Evolutionary conservation across 345 rosid genomes (phyloP).

Genomic region (Theobroma cacao): DNA sequence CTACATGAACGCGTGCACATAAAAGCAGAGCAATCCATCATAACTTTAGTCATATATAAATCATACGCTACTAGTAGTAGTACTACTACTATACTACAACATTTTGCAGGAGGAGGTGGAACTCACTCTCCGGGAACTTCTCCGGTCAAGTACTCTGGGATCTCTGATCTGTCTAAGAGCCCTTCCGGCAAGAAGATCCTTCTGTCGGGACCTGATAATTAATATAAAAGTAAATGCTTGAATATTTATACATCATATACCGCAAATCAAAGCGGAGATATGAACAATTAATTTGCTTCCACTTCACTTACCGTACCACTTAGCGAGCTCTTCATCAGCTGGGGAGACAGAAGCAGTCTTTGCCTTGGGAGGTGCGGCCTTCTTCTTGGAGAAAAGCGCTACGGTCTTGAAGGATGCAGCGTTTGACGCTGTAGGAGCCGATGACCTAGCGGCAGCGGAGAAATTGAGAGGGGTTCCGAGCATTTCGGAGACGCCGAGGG

Average conservation of each 20-base stretch:
- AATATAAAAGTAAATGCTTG: too few species aligned
- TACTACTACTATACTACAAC: too few species aligned
- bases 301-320: conserved; percentile 87
- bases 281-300: too few species aligned
- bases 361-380: conserved; percentile 55
- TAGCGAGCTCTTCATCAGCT: conserved; percentile 73
- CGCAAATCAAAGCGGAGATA: not conserved
- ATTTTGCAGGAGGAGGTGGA: too few species aligned
- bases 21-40: not conserved
- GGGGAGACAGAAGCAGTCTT: conserved; percentile 56
- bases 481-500: conserved; percentile 83
- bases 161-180: conserved; percentile 87
- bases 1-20: conserved; percentile 35
- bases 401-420: conserved; percentile 66
- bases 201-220: conserved; percentile 84
- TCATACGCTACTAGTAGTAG: too few species aligned
- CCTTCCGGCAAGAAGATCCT: conserved; percentile 96
- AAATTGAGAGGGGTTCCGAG: conserved; percentile 75
- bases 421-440: conserved; percentile 54
- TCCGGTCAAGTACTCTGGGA: conserved; percentile 94
- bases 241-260: too few species aligned
- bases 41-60: not conserved
- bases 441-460: conserved; percentile 41
- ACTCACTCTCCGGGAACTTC: conserved; percentile 97
- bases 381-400: conserved; percentile 85